Conservation (phyloP, 2,329 filamentous ascomycete species). For the Talaromyces sp. region DNA sequence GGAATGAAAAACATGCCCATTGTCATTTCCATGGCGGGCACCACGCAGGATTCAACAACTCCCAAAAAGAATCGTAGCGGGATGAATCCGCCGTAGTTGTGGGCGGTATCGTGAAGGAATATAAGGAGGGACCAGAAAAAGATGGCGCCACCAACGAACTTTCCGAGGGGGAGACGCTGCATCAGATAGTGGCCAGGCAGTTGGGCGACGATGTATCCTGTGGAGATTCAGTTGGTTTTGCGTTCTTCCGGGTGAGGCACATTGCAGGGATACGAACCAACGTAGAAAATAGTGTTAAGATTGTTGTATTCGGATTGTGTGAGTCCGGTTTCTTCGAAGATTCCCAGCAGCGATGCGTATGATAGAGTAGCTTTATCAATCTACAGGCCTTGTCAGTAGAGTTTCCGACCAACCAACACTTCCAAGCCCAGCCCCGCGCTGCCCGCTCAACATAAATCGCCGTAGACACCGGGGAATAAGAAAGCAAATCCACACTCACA, state of each 20-base stretch:
- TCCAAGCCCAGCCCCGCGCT: background rate
- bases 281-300: conserved; percentile 40
- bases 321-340: conserved; percentile 40
- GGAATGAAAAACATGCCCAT: conserved; percentile 43
- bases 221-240: background rate
- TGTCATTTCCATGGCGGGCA: conserved; percentile 40
- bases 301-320: conserved; percentile 37
- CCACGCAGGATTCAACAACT: conserved; percentile 31
- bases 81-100: conserved; percentile 31
- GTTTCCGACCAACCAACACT: background rate
- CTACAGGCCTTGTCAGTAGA: conserved; percentile 15
- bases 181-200: conserved; percentile 39
- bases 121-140: conserved; percentile 35
- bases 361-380: conserved; percentile 40
- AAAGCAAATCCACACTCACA: conserved; percentile 20
- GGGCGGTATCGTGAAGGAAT: conserved; percentile 35
- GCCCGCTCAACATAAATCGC: background rate
- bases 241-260: background rate
- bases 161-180: conserved; percentile 35
- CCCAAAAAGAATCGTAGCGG: conserved; percentile 35
- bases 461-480: background rate
- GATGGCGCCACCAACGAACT: conserved; percentile 24
- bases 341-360: conserved; percentile 38
- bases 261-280: conserved; percentile 23
- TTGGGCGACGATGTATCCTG: conserved; percentile 35